Evolutionary conservation across 139 green algal species (phyloP).

Genomic region (Chlorella sp.): DNA sequence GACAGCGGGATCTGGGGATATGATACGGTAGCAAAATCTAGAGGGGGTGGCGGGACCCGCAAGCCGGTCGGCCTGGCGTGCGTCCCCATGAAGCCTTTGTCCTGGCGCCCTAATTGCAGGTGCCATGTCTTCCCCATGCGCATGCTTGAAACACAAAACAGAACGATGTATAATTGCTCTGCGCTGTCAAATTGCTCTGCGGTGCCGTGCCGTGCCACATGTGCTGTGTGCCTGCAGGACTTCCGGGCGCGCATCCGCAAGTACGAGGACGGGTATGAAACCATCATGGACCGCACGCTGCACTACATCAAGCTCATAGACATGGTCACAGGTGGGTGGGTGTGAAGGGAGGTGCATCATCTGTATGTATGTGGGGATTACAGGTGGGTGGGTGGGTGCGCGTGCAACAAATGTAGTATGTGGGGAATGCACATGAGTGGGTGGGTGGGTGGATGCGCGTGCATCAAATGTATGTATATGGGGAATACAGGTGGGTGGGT

Average conservation of each 20-base stretch:
- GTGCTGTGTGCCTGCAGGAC: conserved; percentile 49
- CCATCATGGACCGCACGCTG: conserved; percentile 84
- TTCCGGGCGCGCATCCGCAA: conserved; percentile 87
- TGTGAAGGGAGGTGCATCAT: background rate
- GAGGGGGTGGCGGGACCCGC: too few relatives aligned
- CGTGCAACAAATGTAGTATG: too few relatives aligned
- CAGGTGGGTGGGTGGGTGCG: background rate
- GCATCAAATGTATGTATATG: too few relatives aligned
- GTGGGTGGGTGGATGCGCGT: background rate
- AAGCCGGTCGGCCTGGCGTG: too few relatives aligned
- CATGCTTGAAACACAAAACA: background rate
- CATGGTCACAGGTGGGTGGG: conserved; percentile 71
- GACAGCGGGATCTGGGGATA: too few relatives aligned
- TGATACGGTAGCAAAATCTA: too few relatives aligned
- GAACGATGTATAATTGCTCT: background rate
- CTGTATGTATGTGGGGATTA: background rate
- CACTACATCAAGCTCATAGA: conserved; percentile 99
- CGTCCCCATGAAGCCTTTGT: too few relatives aligned
- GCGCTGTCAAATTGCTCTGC: too few relatives aligned
- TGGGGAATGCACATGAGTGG: too few relatives aligned
- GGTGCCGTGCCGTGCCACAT: background rate
- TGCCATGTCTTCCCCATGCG: too few relatives aligned
- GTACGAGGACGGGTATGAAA: conserved; percentile 94
- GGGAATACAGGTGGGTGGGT: background rate
- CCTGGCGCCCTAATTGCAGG: too few relatives aligned